Percentiles rank a stretch among this genome's conserved stretches.
phyloP scores from a whole-genome alignment of 441 rosid genomes.

The Sinapis alba region DNA sequence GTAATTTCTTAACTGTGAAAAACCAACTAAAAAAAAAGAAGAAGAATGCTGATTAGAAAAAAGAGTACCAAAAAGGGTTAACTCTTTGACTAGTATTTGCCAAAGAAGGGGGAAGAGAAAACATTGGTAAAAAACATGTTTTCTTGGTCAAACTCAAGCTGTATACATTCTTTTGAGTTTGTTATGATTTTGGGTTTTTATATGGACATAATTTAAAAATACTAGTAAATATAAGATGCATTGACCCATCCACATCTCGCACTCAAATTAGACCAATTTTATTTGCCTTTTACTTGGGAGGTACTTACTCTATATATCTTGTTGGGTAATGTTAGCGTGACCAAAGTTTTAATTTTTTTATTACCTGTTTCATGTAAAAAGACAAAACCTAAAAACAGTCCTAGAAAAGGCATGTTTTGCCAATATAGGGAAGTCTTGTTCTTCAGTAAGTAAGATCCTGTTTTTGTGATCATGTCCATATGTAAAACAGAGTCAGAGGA shows the following conservation, averaged over 20 bases:
- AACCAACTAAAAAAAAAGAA: background rate
- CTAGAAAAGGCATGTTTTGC: conserved; percentile 27
- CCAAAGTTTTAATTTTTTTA: background rate
- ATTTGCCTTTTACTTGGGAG: conserved; percentile 21
- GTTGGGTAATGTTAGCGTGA: conserved; percentile 22
- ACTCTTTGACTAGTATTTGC: conserved; percentile 21
- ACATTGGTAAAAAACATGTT: conserved; percentile 8
- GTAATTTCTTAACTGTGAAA: conserved; percentile 7
- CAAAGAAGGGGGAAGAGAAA: conserved; percentile 23
- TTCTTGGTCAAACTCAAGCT: conserved; percentile 38
- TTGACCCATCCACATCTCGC: conserved; percentile 71
- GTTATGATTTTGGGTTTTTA: conserved; percentile 2
- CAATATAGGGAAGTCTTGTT: conserved; percentile 26
- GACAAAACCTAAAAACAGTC: conserved; percentile 37
- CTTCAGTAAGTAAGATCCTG: conserved; percentile 19
- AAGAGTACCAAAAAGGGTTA: conserved; percentile 29
- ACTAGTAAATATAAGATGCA: conserved; percentile 24
- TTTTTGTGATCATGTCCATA: conserved; percentile 19
- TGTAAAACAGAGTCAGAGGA: conserved; percentile 23
- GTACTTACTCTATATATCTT: conserved; percentile 16
- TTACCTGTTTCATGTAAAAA: conserved; percentile 33
- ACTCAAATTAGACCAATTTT: conserved; percentile 64
- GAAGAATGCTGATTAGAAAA: conserved; percentile 1
- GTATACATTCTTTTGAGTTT: background rate
- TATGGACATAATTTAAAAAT: background rate